These are phyloP conservation scores for Metahyphopichia silvanorum DNA, from an alignment of 805 yeast genomes.

Conservation along the genomic window DNA sequence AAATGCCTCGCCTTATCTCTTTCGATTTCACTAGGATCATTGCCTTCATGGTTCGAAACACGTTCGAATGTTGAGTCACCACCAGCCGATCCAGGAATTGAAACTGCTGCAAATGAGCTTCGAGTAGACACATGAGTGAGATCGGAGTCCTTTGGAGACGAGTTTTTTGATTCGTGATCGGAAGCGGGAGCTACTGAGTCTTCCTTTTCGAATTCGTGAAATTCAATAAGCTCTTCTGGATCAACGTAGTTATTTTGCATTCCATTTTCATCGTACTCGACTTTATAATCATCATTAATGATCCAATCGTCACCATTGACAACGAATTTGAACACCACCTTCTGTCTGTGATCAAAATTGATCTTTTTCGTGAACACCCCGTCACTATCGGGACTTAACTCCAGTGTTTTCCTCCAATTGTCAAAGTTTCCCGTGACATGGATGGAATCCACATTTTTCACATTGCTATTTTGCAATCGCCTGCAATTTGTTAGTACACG, in stretches of 20 bases:
- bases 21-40: no score
- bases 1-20: slow-evolving; percentile 5
- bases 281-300: slow-evolving; percentile 17
- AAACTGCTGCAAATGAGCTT: slow-evolving; percentile 38
- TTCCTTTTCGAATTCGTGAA: slow-evolving; percentile 18
- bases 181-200: background rate
- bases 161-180: background rate
- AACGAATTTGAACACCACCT: slow-evolving; percentile 36
- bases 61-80: slow-evolving; percentile 13
- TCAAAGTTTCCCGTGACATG: slow-evolving; percentile 41
- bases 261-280: slow-evolving; percentile 30
- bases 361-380: slow-evolving; percentile 7
- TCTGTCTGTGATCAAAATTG: slow-evolving; percentile 15
- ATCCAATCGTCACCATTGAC: slow-evolving; percentile 33
- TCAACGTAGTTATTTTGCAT: slow-evolving; percentile 31
- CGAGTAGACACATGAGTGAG: slow-evolving; percentile 26
- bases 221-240: slow-evolving; percentile 20
- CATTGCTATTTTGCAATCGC: slow-evolving; percentile 9
- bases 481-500: slow-evolving; percentile 6
- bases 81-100: slow-evolving; percentile 20
- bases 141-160: background rate
- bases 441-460: slow-evolving; percentile 15
- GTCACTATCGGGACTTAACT: slow-evolving; percentile 16
- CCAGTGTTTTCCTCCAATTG: no score
- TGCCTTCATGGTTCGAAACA: slow-evolving; percentile 5